phyloP scores from a whole-genome alignment of 805 yeast genomes.

The Suhomyces sp. region DNA sequence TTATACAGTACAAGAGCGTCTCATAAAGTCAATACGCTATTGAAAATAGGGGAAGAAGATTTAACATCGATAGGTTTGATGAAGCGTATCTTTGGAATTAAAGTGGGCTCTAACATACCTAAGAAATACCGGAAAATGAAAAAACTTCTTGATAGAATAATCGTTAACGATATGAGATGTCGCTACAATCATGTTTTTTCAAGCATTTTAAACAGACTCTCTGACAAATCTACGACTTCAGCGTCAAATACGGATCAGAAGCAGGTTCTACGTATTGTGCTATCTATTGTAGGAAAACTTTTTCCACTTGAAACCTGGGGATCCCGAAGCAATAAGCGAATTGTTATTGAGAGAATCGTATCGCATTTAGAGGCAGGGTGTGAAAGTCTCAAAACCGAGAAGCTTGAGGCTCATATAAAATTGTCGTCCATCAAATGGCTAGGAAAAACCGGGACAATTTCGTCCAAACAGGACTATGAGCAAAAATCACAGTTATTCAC shows the following conservation, averaged over 20 bases:
- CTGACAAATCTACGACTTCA: conserved; percentile 20
- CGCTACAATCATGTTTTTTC: conserved; percentile 21
- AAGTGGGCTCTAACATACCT: conserved; percentile 3
- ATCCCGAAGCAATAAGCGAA: conserved; percentile 42
- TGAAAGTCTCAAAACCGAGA: neutral
- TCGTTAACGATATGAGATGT: conserved; percentile 29
- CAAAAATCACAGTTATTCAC: conserved; percentile 35
- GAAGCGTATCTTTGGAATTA: neutral
- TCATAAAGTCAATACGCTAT: neutral
- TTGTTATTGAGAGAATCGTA: conserved; percentile 35
- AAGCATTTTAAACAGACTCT: conserved; percentile 26
- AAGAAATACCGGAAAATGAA: conserved; percentile 14
- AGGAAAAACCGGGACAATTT: conserved; percentile 24
- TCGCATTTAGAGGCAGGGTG: conserved; percentile 32
- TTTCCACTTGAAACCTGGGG: conserved; percentile 58
- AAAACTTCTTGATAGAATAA: conserved; percentile 16
- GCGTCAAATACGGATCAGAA: conserved; percentile 27
- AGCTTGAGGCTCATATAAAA: conserved; percentile 19
- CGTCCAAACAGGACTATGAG: conserved; percentile 41
- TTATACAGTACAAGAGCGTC: neutral
- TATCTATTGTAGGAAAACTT: conserved; percentile 43
- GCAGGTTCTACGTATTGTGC: conserved; percentile 41
- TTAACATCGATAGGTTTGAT: neutral
- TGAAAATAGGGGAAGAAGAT: neutral
- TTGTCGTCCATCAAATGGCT: conserved; percentile 56